These are phyloP conservation scores for Debaryomycetaceae sp. DNA, from an alignment of 1,139 yeast genomes.

Conservation along the genomic window DNA sequence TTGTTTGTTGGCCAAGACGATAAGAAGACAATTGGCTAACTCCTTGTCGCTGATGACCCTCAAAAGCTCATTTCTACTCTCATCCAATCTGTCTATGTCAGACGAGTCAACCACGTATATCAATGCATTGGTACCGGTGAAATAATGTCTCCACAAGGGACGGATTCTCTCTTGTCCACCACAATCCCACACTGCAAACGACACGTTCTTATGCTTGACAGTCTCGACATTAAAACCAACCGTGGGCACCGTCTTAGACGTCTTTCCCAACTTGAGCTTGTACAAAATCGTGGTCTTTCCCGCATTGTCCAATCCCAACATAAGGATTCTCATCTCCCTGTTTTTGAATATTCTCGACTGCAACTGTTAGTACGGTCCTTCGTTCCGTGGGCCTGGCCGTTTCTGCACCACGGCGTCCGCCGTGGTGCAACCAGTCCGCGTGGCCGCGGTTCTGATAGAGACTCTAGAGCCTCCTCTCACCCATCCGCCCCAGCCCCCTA, in stretches of 20 bases:
- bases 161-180: constrained; percentile 93
- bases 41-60: constrained; percentile 78
- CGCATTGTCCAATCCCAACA: constrained; percentile 91
- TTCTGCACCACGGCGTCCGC: too few species aligned
- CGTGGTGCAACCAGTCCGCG: too few species aligned
- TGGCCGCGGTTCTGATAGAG: too few species aligned
- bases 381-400: too few species aligned
- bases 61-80: constrained; percentile 73
- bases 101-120: constrained; percentile 87
- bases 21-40: constrained; percentile 70
- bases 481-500: not conserved
- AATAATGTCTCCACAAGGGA: constrained; percentile 93
- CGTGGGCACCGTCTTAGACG: constrained; percentile 84
- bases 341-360: constrained; percentile 57
- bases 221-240: constrained; percentile 96
- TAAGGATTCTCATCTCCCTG: constrained; percentile 67
- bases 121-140: constrained; percentile 90
- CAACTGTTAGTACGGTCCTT: constrained; percentile 4
- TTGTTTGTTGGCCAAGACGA: constrained; percentile 90
- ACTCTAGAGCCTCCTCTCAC: too few species aligned
- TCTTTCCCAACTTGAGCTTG: constrained; percentile 69
- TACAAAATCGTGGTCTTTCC: constrained; percentile 83
- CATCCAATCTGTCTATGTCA: constrained; percentile 68
- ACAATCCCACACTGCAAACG: constrained; percentile 95
- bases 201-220: constrained; percentile 79